phyloP scores from a whole-genome alignment of 2,329 filamentous ascomycete genomes.

The Fusarium nelsonii region DNA sequence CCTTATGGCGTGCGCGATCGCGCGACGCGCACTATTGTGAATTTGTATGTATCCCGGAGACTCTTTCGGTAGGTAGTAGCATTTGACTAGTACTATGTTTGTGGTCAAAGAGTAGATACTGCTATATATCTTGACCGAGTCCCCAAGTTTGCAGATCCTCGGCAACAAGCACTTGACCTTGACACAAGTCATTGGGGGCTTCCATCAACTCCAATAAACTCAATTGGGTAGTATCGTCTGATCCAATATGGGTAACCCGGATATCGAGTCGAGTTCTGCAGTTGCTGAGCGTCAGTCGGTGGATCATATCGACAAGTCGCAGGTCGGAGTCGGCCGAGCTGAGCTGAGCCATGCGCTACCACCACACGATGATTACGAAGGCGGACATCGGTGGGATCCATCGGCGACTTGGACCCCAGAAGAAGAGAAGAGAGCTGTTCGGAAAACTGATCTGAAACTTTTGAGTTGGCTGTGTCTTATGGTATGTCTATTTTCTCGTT shows the following conservation, averaged over 20 bases:
- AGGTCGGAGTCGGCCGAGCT: slow-evolving; percentile 54
- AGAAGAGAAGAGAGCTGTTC: slow-evolving; percentile 68
- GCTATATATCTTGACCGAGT: slow-evolving; percentile 42
- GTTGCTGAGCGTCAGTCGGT: slow-evolving; percentile 43
- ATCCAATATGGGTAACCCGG: slow-evolving; percentile 43
- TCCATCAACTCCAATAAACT: background rate
- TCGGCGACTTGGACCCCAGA: slow-evolving; percentile 63
- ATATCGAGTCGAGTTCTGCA: slow-evolving; percentile 49
- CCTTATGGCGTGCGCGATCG: slow-evolving; percentile 46
- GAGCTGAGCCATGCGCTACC: slow-evolving; percentile 51
- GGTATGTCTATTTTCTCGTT: slow-evolving; percentile 42
- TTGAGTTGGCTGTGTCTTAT: slow-evolving; percentile 60
- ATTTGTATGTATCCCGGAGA: slow-evolving; percentile 29
- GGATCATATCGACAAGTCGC: slow-evolving; percentile 43
- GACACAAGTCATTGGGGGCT: background rate
- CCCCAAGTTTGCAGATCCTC: slow-evolving; percentile 19
- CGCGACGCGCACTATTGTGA: slow-evolving; percentile 30
- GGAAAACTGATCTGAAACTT: slow-evolving; percentile 63
- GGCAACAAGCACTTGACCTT: slow-evolving; percentile 17
- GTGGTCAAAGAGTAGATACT: slow-evolving; percentile 23
- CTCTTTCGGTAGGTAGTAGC: slow-evolving; percentile 35
- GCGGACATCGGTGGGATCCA: slow-evolving; percentile 58
- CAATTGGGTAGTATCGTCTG: background rate
- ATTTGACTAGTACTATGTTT: background rate
- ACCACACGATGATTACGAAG: slow-evolving; percentile 55